Base-by-base conservation (phyloP, 768 basidiomycete species). In the Leccinum variicolor region DNA sequence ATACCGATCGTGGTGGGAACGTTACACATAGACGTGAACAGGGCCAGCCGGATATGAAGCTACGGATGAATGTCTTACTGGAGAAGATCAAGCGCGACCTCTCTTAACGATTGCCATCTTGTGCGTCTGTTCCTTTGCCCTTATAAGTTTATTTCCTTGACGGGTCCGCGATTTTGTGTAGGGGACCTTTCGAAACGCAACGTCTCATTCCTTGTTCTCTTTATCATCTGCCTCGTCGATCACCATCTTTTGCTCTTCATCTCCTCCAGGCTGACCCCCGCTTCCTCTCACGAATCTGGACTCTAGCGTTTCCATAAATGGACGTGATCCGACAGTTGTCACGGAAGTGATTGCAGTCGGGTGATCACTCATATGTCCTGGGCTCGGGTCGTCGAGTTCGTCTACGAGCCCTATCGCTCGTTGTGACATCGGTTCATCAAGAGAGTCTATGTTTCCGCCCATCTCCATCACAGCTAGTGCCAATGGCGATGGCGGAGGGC, bases 21-120 rank as follows among this genome's bases (percentile, higher is more conserved):
- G 67, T 58, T 62, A 71, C 57, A 23, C 33, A 17, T 21, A 60
- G 65, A n/a, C 62, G 61, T 13, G 70, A 68, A 13, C 63, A 71
- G 28, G 75, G 82, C 4, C 84, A 85, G 64, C 84, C 84, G n/a
- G 78, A 83, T 67, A 94, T 96, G 93, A 89, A 87, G 66, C 73
- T 89, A 50, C 85, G 92, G 51, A 95, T 96, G 92, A 84, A 85
- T 60, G 86, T 83, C 28, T 79, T 96, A 79, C 80, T 96, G 57
- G 90, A 92, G 70, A 87, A 88, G 73, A 94, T 96, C 62, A 89
- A 90, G 70, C 81, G 80, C 50, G 81, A 86, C 64, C 69, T 74
- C 39, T 66, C 74, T 54, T 84, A 69, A 70, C 48, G 33, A 56
- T 54, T 11, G 13, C 29, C 9, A 23, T 53, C 23, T 19, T n/a